A percentile compares a stretch with the other conserved stretches of the same genome.
These are phyloP conservation scores for Phymatotrichopsis omnivora DNA, from an alignment of 2,329 filamentous ascomycete genomes.

Conservation along the genomic window DNA sequence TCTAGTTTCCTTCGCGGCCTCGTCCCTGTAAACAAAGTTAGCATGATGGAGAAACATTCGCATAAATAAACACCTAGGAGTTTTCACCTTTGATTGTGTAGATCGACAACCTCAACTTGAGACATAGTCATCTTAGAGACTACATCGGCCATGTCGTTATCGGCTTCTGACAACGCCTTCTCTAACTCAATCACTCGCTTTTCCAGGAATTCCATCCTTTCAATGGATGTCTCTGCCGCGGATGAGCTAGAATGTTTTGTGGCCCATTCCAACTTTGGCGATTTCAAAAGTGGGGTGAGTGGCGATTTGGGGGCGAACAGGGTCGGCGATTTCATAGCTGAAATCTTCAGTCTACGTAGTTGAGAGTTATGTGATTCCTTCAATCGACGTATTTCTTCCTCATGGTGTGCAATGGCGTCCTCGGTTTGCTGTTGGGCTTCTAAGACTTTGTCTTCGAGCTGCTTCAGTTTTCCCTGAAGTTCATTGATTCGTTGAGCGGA, in stretches of 20 bases:
- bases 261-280: slow-evolving; percentile 26
- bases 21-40: slow-evolving; percentile 44
- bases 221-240: slow-evolving; percentile 40
- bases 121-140: slow-evolving; percentile 71
- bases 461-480: slow-evolving; percentile 69
- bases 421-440: slow-evolving; percentile 77
- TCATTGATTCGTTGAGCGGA: slow-evolving; percentile 74
- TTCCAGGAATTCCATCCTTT: slow-evolving; percentile 65
- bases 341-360: slow-evolving; percentile 60
- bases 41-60: slow-evolving; percentile 37
- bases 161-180: slow-evolving; percentile 62
- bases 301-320: slow-evolving; percentile 32
- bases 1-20: slow-evolving; percentile 60
- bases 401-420: slow-evolving; percentile 69
- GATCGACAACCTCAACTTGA: slow-evolving; percentile 70
- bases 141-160: slow-evolving; percentile 73
- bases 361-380: slow-evolving; percentile 68
- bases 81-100: slow-evolving; percentile 55
- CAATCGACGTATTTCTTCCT: slow-evolving; percentile 68
- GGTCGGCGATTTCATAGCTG: slow-evolving; percentile 30
- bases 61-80: slow-evolving; percentile 16
- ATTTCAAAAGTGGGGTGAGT: slow-evolving; percentile 42
- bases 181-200: slow-evolving; percentile 76
- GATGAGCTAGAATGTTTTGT: too few relatives aligned
- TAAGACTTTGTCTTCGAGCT: slow-evolving; percentile 74